These are phyloP conservation scores for Pleurotus cornucopiae DNA, from an alignment of 768 basidiomycete genomes.

Conservation along the genomic window DNA sequence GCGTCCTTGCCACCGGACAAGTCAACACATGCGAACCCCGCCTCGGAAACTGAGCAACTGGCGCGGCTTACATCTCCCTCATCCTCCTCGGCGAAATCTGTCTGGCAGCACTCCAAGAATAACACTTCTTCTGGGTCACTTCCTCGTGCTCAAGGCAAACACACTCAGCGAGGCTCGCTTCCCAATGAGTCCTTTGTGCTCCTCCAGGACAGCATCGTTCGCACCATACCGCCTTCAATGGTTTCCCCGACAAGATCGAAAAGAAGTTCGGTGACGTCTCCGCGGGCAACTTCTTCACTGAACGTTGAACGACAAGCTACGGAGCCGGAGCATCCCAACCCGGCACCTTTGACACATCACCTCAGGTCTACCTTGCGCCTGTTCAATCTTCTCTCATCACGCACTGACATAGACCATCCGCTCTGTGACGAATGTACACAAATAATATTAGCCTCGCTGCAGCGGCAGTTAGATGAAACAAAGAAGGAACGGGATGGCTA, in stretches of 20 bases:
- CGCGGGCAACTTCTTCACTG: slow-evolving; percentile 15
- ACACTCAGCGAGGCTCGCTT: slow-evolving; percentile 45
- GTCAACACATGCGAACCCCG: slow-evolving; percentile 29
- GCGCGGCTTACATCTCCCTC: slow-evolving; percentile 44
- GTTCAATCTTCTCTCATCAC: slow-evolving; percentile 71
- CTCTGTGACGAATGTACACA: slow-evolving; percentile 94
- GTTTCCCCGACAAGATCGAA: slow-evolving; percentile 39
- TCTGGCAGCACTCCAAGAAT: slow-evolving; percentile 58
- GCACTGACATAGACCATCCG: slow-evolving; percentile 86
- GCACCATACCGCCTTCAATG: slow-evolving; percentile 57
- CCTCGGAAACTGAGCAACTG: slow-evolving; percentile 41
- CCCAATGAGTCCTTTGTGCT: slow-evolving; percentile 92
- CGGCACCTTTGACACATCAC: slow-evolving; percentile 75
- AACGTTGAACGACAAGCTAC: slow-evolving; percentile 16
- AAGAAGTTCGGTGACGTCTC: slow-evolving; percentile 35
- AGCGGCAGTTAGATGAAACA: slow-evolving; percentile 82
- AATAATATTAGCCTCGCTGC: slow-evolving; percentile 68
- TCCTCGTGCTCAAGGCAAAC: slow-evolving; percentile 56
- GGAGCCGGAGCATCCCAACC: slow-evolving; percentile 52
- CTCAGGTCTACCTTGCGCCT: slow-evolving; percentile 71
- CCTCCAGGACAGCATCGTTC: slow-evolving; percentile 78
- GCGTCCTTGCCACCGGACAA: slow-evolving; percentile 58
- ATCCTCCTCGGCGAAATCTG: slow-evolving; percentile 49
- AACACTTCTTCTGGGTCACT: slow-evolving; percentile 37
- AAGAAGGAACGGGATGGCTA: slow-evolving; percentile 92